Base-by-base conservation (phyloP, 2,329 filamentous ascomycete genomes). In the Nannizziopsis barbatae region DNA sequence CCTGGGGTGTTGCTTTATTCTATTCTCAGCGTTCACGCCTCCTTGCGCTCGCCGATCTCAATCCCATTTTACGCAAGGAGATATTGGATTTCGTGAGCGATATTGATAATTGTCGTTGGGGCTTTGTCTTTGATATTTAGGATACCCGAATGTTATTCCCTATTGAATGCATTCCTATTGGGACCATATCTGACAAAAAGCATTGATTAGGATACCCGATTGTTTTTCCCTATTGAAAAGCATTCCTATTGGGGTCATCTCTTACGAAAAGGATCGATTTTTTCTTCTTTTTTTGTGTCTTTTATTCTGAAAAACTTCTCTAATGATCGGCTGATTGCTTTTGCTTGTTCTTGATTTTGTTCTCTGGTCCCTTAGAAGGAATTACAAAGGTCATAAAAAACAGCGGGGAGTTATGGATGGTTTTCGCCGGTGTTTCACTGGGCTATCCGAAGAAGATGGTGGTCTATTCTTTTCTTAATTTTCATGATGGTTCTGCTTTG, bases 81-180 rank as follows among this genome's bases (percentile, higher is more conserved):
- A 57, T 72, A 36, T 66, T 65, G 14, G 68, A 71, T 50, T 55
- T 72, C 43, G 60, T 70, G 17, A 64, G 64, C 57, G 59, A 67
- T 46, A 63, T 71, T 43, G 47, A 51, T 11, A 47, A 51, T 33
- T 51, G 48, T 31, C 45, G 36, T 3, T 48, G 45, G 39, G 45
- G 45, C 11, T 42, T 47, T 42, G 11, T 47, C 17, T 47, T 47
- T 10, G 45, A 47, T 8, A 27, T 30, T 17, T 47, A 42, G 42
- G 22, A n/a, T 4, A 18, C 22, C 22, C 22, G 22, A 27, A 27
- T 27, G 7, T 7, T 27, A 27, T 27, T 27, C 7, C 22, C 4
- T 27, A n/a, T n/a, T n/a, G n/a, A 27, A 27, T 4, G 22, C 22
- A 27, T 27, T 7, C 4, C 7, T 27, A 27, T 27, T 27, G 22